Base-by-base conservation (phyloP, 2,329 filamentous ascomycete species). In the Epichloe sibirici region DNA sequence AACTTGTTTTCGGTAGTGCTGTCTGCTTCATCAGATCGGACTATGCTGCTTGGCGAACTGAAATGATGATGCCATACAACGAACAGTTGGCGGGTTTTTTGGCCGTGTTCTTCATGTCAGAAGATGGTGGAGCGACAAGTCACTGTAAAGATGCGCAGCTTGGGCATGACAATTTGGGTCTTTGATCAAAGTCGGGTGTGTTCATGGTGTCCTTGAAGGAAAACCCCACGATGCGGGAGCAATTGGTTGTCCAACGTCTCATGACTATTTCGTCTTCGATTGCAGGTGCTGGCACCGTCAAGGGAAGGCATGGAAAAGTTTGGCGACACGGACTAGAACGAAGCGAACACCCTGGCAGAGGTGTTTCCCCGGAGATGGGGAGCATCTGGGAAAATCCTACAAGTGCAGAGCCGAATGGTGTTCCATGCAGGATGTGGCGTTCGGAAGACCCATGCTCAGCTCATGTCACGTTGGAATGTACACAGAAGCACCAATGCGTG, bases 1-100 rank as follows among this genome's bases (percentile, higher is more conserved):
- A 61, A 77, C 63, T 38, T 38, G n/a, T 8, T 39, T 6, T 6
- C 45, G 2, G 76, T 59, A 95, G 89, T 95, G 67, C 78, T 95
- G 44, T 93, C 90, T 52, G 88, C 84, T 31, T 95, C 89, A 8
- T 93, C 90, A n/a, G 90, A 95, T 71, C 82, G 88, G 48, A 91
- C 80, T 44, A 77, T 95, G 64, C 76, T 95, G 58, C 75, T 95
- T 5, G 90, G 90, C 54, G 90, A 95, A 70, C 72, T 95, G 55
- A 69, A 69, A 57, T 70, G 63, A 73, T 44, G 85, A 42, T 21
- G 13, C 11, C 43, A 13, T 4, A 15, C 21, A 23, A 44, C 11
- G 8, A 51, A 8, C 8, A 23, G 11, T 40, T n/a, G 11, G 2
- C 9, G 6, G 12, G 17, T 17, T 17, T 25, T 15, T 37, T 15